Percentiles rank a stretch among this genome's conserved stretches.
phyloP scores from a whole-genome alignment of 768 basidiomycete genomes.

The Lactifluus rugatus region DNA sequence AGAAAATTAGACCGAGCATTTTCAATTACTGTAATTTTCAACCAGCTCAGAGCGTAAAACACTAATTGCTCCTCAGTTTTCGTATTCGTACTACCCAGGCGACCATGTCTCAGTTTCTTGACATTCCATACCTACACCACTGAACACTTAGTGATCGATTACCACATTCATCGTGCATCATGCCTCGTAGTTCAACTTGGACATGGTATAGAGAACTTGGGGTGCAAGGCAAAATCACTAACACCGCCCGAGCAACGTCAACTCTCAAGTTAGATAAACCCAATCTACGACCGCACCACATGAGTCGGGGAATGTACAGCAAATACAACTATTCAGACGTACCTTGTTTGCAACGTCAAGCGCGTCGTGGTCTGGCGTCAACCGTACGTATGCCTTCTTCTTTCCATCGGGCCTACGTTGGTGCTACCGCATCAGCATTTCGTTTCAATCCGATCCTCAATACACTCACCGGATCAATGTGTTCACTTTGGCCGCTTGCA shows the following conservation, averaged over 20 bases:
- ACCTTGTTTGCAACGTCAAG: conserved; percentile 98
- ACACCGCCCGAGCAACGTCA: neutral
- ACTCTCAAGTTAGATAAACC: conserved; percentile 64
- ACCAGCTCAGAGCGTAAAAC: too few relatives aligned
- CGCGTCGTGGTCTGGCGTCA: conserved; percentile 93
- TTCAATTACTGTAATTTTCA: too few relatives aligned
- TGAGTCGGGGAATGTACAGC: neutral
- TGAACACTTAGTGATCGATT: neutral
- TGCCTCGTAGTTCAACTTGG: neutral
- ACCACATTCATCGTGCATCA: neutral
- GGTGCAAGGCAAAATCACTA: neutral
- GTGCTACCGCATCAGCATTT: neutral
- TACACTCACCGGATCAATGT: conserved; percentile 83
- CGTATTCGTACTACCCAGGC: too few relatives aligned
- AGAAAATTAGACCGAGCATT: too few relatives aligned
- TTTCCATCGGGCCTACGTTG: conserved; percentile 79
- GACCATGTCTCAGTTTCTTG: too few relatives aligned
- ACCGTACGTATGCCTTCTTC: conserved; percentile 98
- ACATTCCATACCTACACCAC: too few relatives aligned
- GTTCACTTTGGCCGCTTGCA: conserved; percentile 93
- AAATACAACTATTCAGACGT: conserved; percentile 14
- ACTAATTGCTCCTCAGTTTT: too few relatives aligned
- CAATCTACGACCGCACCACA: conserved; percentile 48
- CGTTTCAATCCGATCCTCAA: neutral
- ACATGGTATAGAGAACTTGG: neutral